phyloP scores from a whole-genome alignment of 164 flowering plant species.

The Dillenia suffruticosa region DNA sequence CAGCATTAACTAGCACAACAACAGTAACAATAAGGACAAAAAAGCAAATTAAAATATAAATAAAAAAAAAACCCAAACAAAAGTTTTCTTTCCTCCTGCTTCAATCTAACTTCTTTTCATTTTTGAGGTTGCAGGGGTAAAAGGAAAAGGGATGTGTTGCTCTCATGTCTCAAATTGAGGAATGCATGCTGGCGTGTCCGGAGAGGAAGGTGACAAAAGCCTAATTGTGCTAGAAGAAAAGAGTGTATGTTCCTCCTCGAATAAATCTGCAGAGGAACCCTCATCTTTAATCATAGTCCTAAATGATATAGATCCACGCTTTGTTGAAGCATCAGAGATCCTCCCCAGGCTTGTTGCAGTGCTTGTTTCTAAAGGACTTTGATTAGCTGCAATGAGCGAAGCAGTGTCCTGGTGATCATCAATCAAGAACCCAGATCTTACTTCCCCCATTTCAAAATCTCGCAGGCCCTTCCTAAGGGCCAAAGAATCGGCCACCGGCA shows the following conservation, averaged over 20 bases:
- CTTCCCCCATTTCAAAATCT: slow-evolving; percentile 59
- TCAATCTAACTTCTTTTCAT: too few relatives aligned
- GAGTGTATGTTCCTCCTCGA: slow-evolving; percentile 28
- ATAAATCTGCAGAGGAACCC: slow-evolving; percentile 21
- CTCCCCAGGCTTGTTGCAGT: slow-evolving; percentile 38
- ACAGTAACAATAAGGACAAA: too few relatives aligned
- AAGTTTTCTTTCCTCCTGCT: too few relatives aligned
- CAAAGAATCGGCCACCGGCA: slow-evolving; percentile 81
- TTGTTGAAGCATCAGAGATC: slow-evolving; percentile 61
- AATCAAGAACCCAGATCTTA: slow-evolving; percentile 2
- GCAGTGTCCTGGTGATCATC: slow-evolving; percentile 45
- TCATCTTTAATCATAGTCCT: slow-evolving; percentile 56
- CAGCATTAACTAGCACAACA: too few relatives aligned
- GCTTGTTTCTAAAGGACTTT: slow-evolving; percentile 40
- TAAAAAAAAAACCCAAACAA: too few relatives aligned
- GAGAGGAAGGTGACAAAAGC: slow-evolving; percentile 19
- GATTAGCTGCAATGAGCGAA: slow-evolving; percentile 57
- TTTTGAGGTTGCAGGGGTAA: too few relatives aligned
- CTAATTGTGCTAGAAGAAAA: slow-evolving; percentile 17
- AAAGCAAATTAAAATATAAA: too few relatives aligned
- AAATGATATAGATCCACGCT: slow-evolving; percentile 83
- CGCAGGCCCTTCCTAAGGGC: slow-evolving; percentile 43
- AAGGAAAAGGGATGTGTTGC: too few relatives aligned
- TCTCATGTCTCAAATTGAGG: not conserved
- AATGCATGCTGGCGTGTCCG: slow-evolving; percentile 21